Percentiles rank a stretch among this genome's conserved stretches.
Evolutionary conservation across 1,284 basidiomycete species (phyloP).

Genomic region (Mycena citricolor): DNA sequence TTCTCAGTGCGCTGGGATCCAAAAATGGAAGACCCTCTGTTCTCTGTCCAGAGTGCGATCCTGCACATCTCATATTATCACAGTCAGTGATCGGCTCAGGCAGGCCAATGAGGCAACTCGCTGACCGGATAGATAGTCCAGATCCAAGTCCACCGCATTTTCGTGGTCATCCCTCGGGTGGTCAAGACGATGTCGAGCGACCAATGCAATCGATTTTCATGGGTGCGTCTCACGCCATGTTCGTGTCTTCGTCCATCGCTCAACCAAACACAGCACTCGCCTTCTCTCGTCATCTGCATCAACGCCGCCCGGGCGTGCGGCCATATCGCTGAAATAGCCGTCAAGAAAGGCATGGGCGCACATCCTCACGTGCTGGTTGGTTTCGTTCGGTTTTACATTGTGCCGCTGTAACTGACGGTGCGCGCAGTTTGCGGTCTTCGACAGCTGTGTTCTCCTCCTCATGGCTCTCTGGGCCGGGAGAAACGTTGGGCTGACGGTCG

Average conservation of each 20-base stretch:
- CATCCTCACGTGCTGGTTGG: conserved; percentile 16
- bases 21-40: conserved; percentile 41
- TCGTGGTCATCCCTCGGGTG: no score
- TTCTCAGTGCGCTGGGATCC: conserved; percentile 62
- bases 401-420: not conserved
- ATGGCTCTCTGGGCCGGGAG: conserved; percentile 18
- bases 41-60: conserved; percentile 60
- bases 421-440: conserved; percentile 14
- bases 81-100: no score
- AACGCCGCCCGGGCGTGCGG: conserved; percentile 66
- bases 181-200: no score
- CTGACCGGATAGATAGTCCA: no score
- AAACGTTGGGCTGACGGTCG: conserved; percentile 9
- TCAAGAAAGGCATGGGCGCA: conserved; percentile 8
- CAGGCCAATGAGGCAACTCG: no score
- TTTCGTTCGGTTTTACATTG: not conserved
- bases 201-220: not conserved
- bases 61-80: conserved; percentile 63
- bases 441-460: conserved; percentile 13
- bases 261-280: conserved; percentile 32
- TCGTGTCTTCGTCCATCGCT: conserved; percentile 27
- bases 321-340: conserved; percentile 49
- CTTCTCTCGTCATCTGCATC: conserved; percentile 68
- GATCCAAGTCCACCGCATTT: conserved; percentile 46
- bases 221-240: not conserved